Evolutionary conservation across 192 early-diverging fungal genomes (phyloP).

Genomic region (Podila epigama): DNA sequence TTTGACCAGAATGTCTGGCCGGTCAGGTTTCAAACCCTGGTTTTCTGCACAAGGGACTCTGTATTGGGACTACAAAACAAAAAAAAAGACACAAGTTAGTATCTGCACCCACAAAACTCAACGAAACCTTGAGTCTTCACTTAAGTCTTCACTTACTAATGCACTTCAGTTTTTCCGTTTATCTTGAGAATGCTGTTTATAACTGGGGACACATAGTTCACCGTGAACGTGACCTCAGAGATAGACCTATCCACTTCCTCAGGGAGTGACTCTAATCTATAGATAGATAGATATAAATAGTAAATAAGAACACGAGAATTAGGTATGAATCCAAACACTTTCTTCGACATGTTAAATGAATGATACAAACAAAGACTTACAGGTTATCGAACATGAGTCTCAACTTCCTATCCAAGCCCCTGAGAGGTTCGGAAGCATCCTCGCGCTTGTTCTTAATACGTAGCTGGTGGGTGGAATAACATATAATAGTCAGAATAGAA

Average conservation of each 20-base stretch:
- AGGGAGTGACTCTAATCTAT: conserved; percentile 13
- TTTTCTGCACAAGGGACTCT: conserved; percentile 13
- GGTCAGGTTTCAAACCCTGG: conserved; percentile 23
- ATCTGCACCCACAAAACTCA: not conserved
- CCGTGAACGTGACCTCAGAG: conserved; percentile 24
- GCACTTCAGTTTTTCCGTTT: conserved; percentile 20
- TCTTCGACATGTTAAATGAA: too few species aligned
- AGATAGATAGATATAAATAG: not conserved
- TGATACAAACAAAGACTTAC: conserved; percentile 2
- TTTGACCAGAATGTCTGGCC: conserved; percentile 28
- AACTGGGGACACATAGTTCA: conserved; percentile 20
- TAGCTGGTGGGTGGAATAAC: conserved; percentile 3
- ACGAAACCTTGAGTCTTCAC: too few species aligned
- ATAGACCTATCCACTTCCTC: conserved; percentile 13
- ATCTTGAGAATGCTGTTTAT: conserved; percentile 19
- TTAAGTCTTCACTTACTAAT: too few species aligned
- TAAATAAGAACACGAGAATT: not conserved
- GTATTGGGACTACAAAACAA: conserved; percentile 31
- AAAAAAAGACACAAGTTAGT: too few species aligned
- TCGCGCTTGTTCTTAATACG: conserved; percentile 16
- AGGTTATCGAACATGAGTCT: conserved; percentile 12
- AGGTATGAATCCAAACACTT: not conserved
- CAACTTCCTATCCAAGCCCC: conserved; percentile 9
- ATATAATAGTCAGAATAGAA: not conserved
- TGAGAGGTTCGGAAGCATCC: conserved; percentile 5